Conservation (phyloP, 1,284 basidiomycete species). For the Amylostereum areolatum region DNA sequence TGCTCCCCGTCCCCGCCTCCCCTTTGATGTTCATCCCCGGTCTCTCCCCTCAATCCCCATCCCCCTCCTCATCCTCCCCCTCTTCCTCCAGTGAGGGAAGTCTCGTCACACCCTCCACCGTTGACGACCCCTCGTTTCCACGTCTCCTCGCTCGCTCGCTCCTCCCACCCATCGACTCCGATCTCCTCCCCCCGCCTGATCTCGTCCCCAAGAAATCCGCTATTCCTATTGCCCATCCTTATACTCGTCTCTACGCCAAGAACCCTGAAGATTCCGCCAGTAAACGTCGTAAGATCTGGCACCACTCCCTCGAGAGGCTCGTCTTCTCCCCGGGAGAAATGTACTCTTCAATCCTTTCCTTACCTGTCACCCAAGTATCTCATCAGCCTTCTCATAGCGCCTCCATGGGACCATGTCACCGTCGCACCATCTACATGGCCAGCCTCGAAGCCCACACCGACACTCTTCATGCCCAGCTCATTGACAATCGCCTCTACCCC, state of each 20-base stretch:
- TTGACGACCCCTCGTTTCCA: no score
- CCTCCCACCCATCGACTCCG: no score
- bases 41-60: no score
- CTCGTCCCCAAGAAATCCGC: no score
- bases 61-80: no score
- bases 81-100: no score
- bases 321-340: slow-evolving; percentile 63
- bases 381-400: slow-evolving; percentile 32
- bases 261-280: slow-evolving; percentile 46
- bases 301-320: slow-evolving; percentile 64
- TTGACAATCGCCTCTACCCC: slow-evolving; percentile 49
- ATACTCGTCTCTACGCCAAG: slow-evolving; percentile 56
- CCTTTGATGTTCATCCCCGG: no score
- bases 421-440: slow-evolving; percentile 54
- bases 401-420: slow-evolving; percentile 55
- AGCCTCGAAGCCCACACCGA: slow-evolving; percentile 61
- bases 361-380: not conserved
- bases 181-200: no score
- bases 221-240: slow-evolving; percentile 46
- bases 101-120: no score
- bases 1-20: no score
- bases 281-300: slow-evolving; percentile 69
- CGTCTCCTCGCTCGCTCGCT: no score
- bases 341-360: slow-evolving; percentile 28
- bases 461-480: slow-evolving; percentile 45